A percentile compares a stretch with the other conserved stretches of the same genome.
Conservation (phyloP, 129 eudicot species). For the Lactuca saligna region DNA sequence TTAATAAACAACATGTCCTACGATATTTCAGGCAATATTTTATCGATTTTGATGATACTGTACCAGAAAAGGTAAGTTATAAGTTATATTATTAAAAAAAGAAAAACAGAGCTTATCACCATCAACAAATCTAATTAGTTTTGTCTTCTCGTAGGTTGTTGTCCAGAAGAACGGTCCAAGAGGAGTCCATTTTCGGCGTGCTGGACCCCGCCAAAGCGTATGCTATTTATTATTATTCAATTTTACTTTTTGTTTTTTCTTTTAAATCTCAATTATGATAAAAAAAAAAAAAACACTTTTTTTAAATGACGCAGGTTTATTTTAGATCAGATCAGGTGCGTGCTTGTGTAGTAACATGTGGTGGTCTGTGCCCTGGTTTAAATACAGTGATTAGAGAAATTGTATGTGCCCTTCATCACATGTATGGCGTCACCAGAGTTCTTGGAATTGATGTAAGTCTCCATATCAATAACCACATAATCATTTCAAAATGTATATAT, state of each 20-base stretch:
- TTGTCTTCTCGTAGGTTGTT: constrained; percentile 48
- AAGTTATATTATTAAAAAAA: background rate
- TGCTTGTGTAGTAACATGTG: constrained; percentile 90
- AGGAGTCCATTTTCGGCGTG: constrained; percentile 90
- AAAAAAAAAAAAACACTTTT: background rate
- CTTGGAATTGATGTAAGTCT: constrained; percentile 84
- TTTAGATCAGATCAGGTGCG: constrained; percentile 73
- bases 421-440: constrained; percentile 77
- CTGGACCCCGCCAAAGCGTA: constrained; percentile 90
- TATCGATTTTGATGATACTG: constrained; percentile 74
- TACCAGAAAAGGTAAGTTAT: constrained; percentile 69
- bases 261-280: background rate
- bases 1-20: constrained; percentile 13
- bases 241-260: background rate
- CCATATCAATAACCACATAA: constrained; percentile 1
- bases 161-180: constrained; percentile 72
- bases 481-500: background rate
- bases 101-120: constrained; percentile 9
- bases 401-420: constrained; percentile 75
- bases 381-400: constrained; percentile 92
- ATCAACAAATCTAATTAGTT: background rate
- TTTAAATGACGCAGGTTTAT: constrained; percentile 55
- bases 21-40: constrained; percentile 82
- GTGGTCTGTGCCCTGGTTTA: constrained; percentile 91
- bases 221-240: constrained; percentile 5